Evolutionary conservation across 345 rosid species (phyloP), one percentile per base, ranked within the genome.

Genomic region (Salix exigua): DNA sequence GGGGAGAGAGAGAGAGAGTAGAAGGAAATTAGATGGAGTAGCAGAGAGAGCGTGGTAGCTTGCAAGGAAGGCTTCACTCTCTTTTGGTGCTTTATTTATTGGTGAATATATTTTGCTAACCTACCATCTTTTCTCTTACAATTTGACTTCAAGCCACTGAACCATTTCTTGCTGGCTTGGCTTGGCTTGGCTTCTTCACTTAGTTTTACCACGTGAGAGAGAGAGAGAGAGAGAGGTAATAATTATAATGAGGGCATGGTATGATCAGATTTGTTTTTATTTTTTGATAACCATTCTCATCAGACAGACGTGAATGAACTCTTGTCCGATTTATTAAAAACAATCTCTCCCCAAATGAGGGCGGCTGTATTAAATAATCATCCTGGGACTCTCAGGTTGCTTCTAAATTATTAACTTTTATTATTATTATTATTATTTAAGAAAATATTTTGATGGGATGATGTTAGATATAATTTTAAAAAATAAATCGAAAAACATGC

Each of bases 81-180:
- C 78, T 61, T 75, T 75, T 46, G 77, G 44, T 10, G 71, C 75
- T 82, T 84, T 84, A 86, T 86, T 84, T 80, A 84, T 82, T 71
- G 75, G 38, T 80, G n/a, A 40, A 46, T 71, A 26, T 65, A 16
- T 9, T 66, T 33, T 66, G 69, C 35, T 33, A 30, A 9, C 69
- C 23, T 65, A 17, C 66, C 31, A 73, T n/a, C 31, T 7, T 31
- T 61, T 78, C 61, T 42, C 71, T 26, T 71, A 40, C 26, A 44
- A 66, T 19, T 12, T 46, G 50, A 12, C 17, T 46, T 3, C 5
- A 12, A 2, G 46, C 72, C 55, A 65, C 17, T 2, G 8, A 35
- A 64, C 48, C 71, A 21, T 19, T 60, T 16, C 48, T 3, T 26
- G 66, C 23, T 25, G 26, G 65, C 14, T 5, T 60, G 38, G 63